Evolutionary conservation across 1,284 basidiomycete species (phyloP).

Genomic region (Hypsizygus ulmarius): DNA sequence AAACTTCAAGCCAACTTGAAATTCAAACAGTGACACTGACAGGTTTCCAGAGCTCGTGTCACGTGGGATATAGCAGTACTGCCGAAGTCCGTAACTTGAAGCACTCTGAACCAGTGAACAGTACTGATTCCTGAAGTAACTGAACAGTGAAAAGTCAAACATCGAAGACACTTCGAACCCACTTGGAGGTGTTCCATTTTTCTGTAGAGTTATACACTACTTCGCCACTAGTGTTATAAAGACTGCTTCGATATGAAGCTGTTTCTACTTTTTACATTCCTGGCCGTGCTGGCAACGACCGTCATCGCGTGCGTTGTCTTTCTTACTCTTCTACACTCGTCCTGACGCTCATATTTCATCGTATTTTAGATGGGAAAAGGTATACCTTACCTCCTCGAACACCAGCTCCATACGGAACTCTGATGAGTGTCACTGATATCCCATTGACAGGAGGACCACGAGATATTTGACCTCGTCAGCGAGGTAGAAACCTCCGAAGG

Average conservation of each 20-base stretch:
- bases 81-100: too few species aligned
- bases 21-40: too few species aligned
- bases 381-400: conserved; percentile 22
- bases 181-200: too few species aligned
- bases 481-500: conserved; percentile 83
- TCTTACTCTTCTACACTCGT: neutral
- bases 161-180: too few species aligned
- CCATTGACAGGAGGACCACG: conserved; percentile 78
- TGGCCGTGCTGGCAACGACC: conserved; percentile 43
- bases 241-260: conserved; percentile 39
- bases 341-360: neutral
- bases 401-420: too few species aligned
- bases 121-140: too few species aligned
- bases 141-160: too few species aligned
- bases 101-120: too few species aligned
- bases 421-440: neutral
- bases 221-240: neutral
- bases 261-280: conserved; percentile 36
- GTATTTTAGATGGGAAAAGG: conserved; percentile 64
- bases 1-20: too few species aligned
- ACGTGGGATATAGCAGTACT: too few species aligned
- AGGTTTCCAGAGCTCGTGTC: too few species aligned
- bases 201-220: neutral
- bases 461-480: conserved; percentile 94
- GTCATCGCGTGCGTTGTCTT: conserved; percentile 45